phyloP scores from a whole-genome alignment of 306 rosid genomes.

The Cicer yamashitae region DNA sequence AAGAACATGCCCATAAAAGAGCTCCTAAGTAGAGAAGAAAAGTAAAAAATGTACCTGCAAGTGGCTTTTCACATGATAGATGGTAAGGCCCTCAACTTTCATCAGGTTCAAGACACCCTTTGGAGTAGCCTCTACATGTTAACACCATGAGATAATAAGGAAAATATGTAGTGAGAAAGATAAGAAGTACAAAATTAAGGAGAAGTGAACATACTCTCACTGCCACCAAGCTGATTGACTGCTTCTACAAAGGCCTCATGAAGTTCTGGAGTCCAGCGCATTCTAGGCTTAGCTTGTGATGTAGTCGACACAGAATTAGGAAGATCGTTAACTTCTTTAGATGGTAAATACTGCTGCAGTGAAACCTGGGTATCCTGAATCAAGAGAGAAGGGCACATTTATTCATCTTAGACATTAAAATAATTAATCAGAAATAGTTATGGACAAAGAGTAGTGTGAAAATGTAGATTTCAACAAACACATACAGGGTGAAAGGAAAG shows the following conservation, averaged over 20 bases:
- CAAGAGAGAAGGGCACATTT: conserved; percentile 45
- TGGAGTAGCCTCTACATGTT: conserved; percentile 86
- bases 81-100: conserved; percentile 92
- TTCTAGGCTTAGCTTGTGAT: conserved; percentile 74
- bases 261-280: conserved; percentile 99
- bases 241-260: conserved; percentile 96
- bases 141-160: conserved; percentile 37
- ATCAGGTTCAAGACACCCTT: conserved; percentile 87
- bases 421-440: conserved; percentile 25
- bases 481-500: conserved; percentile 1
- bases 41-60: conserved; percentile 65
- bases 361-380: conserved; percentile 57
- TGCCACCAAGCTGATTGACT: conserved; percentile 87
- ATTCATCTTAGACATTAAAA: conserved; percentile 35
- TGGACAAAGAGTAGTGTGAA: conserved; percentile 16
- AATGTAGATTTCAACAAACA: conserved; percentile 31
- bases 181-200: conserved; percentile 23
- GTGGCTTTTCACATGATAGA: conserved; percentile 97
- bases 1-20: background rate
- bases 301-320: conserved; percentile 56
- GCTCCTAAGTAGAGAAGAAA: conserved; percentile 34
- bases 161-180: conserved; percentile 9
- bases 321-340: conserved; percentile 54
- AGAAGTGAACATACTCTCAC: conserved; percentile 68
- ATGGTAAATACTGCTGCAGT: conserved; percentile 48